Evolutionary conservation across 2,329 filamentous ascomycete species (phyloP), one percentile per base, ranked within the genome.

Genomic region (Trichoderma asperellum): DNA sequence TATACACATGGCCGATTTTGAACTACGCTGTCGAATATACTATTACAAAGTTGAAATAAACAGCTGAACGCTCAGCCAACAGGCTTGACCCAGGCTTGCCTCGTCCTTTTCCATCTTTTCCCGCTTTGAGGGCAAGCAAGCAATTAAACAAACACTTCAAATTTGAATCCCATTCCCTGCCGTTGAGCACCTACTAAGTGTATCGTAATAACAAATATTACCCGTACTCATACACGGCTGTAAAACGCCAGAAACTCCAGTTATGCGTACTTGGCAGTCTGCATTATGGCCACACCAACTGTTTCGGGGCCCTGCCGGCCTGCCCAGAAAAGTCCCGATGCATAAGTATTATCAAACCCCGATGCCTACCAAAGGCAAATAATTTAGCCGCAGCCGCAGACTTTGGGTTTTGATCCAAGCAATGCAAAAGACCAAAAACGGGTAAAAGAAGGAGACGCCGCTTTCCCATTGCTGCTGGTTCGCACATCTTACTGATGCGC

Each of bases 161-260:
- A 11, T 4, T 47, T 24, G 24, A 34, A 43, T 47, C 12, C 37
- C 27, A 49, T 49, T 66, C n/a, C n/a, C 29, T 58, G 29, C 53
- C 53, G 18, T 55, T 18, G 16, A 32, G 10, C 34, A 24, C 24
- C 24, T 24, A 24, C 24, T 24, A 24, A 27, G 27, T n/a, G n/a
- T 56, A 8, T 16, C 35, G 29, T 34, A 24, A 43, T 61, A 56
- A 58, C 63, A 40, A 49, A 49, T 49, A 66, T 66, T 58, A 55
- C 5, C 35, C 27, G 57, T 60, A 37, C 58, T 27, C n/a, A 7
- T 34, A 65, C 29, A 49, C 27, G 52, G 53, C 37, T 40, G 16
- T 27, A n/a, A 49, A 62, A 66, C 63, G 58, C 66, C 58, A 47
- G 8, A 60, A 62, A 68, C 66, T 62, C 66, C 58, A 55, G 32